Base-by-base conservation (phyloP, 768 basidiomycete species). In the Rhodotorula paludigena region DNA sequence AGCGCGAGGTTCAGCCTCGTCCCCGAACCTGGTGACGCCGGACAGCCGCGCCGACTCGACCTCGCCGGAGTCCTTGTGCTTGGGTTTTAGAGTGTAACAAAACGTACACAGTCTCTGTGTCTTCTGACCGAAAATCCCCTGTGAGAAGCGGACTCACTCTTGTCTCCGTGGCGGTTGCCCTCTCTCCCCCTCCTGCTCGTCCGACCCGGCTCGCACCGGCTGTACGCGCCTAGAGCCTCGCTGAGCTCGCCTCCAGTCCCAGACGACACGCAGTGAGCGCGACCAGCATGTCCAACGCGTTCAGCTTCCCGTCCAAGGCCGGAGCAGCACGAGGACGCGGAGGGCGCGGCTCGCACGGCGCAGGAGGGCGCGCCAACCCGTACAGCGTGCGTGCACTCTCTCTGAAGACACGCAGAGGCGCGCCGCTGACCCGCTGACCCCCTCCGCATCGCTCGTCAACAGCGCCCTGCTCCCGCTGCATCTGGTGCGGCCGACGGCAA, bases 401-500 rank as follows among this genome's bases (percentile, higher is more conserved):
- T 25, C 16, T 33, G 8, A 2, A 20, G 8, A 23, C 12, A 10
- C 1, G 6, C 30, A 12, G 10, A 0, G 21, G 5, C 18, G 12
- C 52, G 35, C 33, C 36, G 9, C 15, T 28, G 2, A 44, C 25
- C 48, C 28, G 2, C 30, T 12, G 18, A 9, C 6, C 48, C n/a
- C 21, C 48, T 16, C 5, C n/a, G n/a, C 20, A 3, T 30, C 42
- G 8, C 36, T 9, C 38, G 25, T 11, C 36, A 25, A 21, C 54
- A 56, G 36, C 35, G 38, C n/a, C 14, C 63, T 21, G 8, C 53
- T 18, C n/a, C 65, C 12, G 8, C 59, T 25, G 2, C 57, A 21
- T 4, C n/a, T n/a, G n/a, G 32, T 5, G 35, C 48, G 20, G 20
- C 52, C 32, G 57, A 62, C 25, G 69, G 55, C 30, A 69, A 72